Base-by-base conservation (phyloP, 2,329 filamentous ascomycete genomes). In the Zarea fungicola region DNA sequence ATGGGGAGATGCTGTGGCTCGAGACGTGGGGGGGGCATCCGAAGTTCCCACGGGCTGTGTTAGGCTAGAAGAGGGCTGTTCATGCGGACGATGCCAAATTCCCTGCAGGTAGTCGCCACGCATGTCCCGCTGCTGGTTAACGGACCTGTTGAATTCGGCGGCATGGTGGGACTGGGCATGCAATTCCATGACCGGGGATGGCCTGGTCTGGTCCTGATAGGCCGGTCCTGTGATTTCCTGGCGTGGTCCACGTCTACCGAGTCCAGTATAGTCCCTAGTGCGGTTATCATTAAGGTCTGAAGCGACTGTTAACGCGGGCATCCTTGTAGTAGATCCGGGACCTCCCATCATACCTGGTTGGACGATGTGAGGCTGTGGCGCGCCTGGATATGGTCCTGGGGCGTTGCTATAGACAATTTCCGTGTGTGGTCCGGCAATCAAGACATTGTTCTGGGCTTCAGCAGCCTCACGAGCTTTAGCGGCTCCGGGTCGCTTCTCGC, bases 401-500 rank as follows among this genome's bases (percentile, higher is more conserved):
- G 79, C 81, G 65, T 86, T 90, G 71, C 83, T 89, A 70, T 96
- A 96, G 49, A 95, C 87, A 61, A 96, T 89, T 68, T 95, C 88
- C 47, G 86, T 84, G 61, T 93, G 89, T 25, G 85, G 81, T 47
- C 85, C 76, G 45, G 82, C 78, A 46, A 86, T 73, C 45, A 82
- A 60, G 52, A 78, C 78, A 42, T 79, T 80, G 57, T 74, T 81
- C 61, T 77, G 76, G 71, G 87, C 85, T 46, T 85, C 84, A 11
- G 86, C 85, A 36, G 87, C 85, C 70, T 96, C 89, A 61, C 92
- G 80, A 53, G 87, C 87, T 71, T 95, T 96, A 51, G 89, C 84
- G 32, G 88, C 91, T 47, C 93, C 93, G 6, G 93, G 93, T 55
- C 93, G 80, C 74, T 99, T 97, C 70, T 99, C 93, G 34, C 93